Evolutionary conservation across 495 filamentous ascomycete genomes (phyloP).

Genomic region (Lasiosphaeria miniovina): DNA sequence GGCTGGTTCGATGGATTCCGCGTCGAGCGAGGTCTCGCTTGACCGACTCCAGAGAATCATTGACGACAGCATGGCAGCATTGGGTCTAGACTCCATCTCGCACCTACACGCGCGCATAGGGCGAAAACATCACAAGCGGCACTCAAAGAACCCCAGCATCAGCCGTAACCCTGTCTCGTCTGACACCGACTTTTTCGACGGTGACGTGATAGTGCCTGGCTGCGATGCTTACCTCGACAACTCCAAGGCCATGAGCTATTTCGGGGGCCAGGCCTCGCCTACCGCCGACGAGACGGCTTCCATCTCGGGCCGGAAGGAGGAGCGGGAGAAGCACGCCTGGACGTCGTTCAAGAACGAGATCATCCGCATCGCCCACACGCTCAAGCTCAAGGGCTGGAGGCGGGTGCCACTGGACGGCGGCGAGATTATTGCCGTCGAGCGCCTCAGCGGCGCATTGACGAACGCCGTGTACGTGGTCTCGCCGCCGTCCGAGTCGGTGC

Average conservation of each 20-base stretch:
- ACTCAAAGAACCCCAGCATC: constrained; percentile 29
- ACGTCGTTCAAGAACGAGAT: constrained; percentile 83
- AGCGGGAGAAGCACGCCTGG: constrained; percentile 74
- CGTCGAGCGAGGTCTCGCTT: constrained; percentile 59
- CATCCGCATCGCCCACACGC: constrained; percentile 80
- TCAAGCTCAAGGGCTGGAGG: constrained; percentile 87
- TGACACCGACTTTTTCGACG: constrained; percentile 76
- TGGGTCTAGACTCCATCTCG: constrained; percentile 38
- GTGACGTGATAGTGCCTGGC: constrained; percentile 66
- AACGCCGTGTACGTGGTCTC: constrained; percentile 94
- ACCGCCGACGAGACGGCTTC: constrained; percentile 46
- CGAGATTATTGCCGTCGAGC: constrained; percentile 72
- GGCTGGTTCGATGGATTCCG: constrained; percentile 48
- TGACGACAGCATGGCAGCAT: constrained; percentile 52
- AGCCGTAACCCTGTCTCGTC: constrained; percentile 53
- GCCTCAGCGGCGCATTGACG: constrained; percentile 89
- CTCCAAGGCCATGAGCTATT: constrained; percentile 77
- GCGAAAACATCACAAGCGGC: constrained; percentile 28
- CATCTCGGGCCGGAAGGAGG: constrained; percentile 39
- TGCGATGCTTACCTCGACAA: constrained; percentile 85
- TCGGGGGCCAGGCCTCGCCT: constrained; percentile 48
- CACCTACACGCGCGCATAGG: constrained; percentile 32
- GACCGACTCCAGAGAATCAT: constrained; percentile 70
- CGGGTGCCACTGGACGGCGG: constrained; percentile 62
- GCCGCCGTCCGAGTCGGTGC: constrained; percentile 61